A percentile compares a stretch with the other conserved stretches of the same genome.
phyloP scores from a whole-genome alignment of 257 asterid species.

The Voacanga thouarsii region DNA sequence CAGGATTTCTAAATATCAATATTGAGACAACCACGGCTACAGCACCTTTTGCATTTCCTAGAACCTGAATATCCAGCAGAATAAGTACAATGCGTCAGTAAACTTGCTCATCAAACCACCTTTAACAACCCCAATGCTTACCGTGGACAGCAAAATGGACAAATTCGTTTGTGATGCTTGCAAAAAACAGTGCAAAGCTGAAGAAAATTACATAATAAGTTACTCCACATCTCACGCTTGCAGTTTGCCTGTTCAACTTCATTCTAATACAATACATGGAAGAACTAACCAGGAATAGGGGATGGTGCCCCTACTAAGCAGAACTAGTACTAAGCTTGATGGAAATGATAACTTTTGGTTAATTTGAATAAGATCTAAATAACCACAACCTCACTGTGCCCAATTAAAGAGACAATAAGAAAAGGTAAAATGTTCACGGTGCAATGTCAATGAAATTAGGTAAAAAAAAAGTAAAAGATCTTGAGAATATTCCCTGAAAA shows the following conservation, averaged over 20 bases:
- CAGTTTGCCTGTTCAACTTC: not conserved
- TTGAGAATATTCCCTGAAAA: not conserved
- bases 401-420: too few relatives aligned
- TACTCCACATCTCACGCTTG: not conserved
- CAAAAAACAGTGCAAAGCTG: not conserved
- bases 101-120: not conserved
- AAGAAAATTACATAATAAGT: not conserved
- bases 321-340: not conserved
- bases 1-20: conserved; percentile 72
- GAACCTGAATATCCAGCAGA: conserved; percentile 43
- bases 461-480: not conserved
- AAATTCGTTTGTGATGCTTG: not conserved
- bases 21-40: conserved; percentile 80
- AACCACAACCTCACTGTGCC: not conserved
- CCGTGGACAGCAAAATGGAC: not conserved
- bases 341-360: not conserved
- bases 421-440: not conserved
- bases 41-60: conserved; percentile 86
- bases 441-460: not conserved
- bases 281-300: too few relatives aligned
- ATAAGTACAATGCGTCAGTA: not conserved
- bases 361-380: not conserved
- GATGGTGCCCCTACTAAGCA: not conserved
- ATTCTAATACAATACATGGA: not conserved
- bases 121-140: not conserved